Conservation (phyloP, 306 rosid genomes). For the Corylus americana region DNA sequence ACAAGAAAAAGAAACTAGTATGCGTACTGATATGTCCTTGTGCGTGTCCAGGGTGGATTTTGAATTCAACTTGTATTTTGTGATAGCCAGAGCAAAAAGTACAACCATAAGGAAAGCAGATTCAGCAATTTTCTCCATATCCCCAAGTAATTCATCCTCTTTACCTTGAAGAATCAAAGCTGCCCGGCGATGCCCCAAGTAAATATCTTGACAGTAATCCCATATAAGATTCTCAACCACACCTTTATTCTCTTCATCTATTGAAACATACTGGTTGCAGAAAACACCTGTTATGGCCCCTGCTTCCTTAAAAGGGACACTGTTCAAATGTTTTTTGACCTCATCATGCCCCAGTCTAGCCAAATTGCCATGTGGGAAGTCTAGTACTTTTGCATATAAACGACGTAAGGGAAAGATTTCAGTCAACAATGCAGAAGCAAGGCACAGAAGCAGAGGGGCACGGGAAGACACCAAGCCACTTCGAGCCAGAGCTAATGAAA, state of each 20-base stretch:
- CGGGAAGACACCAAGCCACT: conserved; percentile 54
- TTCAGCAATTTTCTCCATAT: conserved; percentile 74
- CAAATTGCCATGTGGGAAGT: conserved; percentile 27
- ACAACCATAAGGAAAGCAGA: conserved; percentile 93
- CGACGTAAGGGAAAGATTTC: conserved; percentile 74
- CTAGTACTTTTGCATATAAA: conserved; percentile 45
- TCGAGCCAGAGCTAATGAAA: conserved; percentile 66
- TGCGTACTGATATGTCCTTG: conserved; percentile 53
- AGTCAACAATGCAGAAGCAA: conserved; percentile 63
- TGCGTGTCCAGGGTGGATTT: conserved; percentile 51
- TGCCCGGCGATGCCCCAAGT: conserved; percentile 60
- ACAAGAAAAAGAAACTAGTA: conserved; percentile 80
- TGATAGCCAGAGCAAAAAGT: conserved; percentile 74
- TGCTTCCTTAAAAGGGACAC: conserved; percentile 74
- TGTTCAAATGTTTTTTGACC: conserved; percentile 60
- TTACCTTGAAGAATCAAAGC: conserved; percentile 56
- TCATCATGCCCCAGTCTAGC: conserved; percentile 40
- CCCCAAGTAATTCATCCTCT: conserved; percentile 48
- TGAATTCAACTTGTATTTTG: conserved; percentile 67
- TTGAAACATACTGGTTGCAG: conserved; percentile 71
- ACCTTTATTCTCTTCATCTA: conserved; percentile 54
- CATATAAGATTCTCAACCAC: conserved; percentile 73
- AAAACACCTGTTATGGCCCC: conserved; percentile 70
- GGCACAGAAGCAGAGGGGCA: conserved; percentile 58
- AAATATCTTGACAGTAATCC: conserved; percentile 66